A percentile compares a stretch with the other conserved stretches of the same genome.
Conservation (phyloP, 2,329 filamentous ascomycete genomes). For the Cytospora piceae region DNA sequence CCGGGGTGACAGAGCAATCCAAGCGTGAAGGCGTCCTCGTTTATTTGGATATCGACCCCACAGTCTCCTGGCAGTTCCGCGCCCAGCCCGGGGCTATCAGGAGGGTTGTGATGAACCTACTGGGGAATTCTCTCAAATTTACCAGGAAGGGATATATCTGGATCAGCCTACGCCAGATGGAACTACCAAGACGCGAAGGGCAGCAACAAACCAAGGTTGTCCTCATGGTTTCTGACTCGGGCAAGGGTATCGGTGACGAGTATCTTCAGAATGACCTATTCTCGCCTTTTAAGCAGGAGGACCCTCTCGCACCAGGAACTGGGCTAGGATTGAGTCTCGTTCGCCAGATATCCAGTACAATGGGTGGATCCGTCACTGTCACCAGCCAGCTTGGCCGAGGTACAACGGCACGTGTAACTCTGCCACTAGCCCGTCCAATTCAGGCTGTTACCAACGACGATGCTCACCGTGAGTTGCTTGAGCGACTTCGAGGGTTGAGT, state of each 20-base stretch:
- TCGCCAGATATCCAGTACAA: conserved; percentile 58
- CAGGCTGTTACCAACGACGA: neutral
- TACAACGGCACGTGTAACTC: conserved; percentile 33
- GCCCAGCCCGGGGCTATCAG: conserved; percentile 53
- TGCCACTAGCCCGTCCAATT: conserved; percentile 26
- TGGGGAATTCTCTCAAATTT: conserved; percentile 58
- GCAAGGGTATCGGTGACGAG: conserved; percentile 66
- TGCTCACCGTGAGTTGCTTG: neutral
- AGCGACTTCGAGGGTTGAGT: conserved; percentile 7
- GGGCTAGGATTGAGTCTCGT: conserved; percentile 71
- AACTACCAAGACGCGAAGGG: neutral
- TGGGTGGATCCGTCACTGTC: conserved; percentile 64
- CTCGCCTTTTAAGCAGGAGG: conserved; percentile 67
- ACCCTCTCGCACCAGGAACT: conserved; percentile 61
- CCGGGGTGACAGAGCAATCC: neutral
- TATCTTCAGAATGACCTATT: conserved; percentile 65
- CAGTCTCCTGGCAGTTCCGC: conserved; percentile 53
- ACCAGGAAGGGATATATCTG: conserved; percentile 40
- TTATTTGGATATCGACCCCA: conserved; percentile 49
- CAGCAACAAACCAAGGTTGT: conserved; percentile 33
- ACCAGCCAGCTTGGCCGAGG: conserved; percentile 47
- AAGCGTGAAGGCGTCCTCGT: conserved; percentile 36
- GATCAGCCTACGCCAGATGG: conserved; percentile 30
- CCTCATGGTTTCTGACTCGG: conserved; percentile 64
- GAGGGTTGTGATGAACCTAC: conserved; percentile 59